Evolutionary conservation across 208 protist genomes (phyloP).

Genomic region (Trypanosoma brucei): DNA sequence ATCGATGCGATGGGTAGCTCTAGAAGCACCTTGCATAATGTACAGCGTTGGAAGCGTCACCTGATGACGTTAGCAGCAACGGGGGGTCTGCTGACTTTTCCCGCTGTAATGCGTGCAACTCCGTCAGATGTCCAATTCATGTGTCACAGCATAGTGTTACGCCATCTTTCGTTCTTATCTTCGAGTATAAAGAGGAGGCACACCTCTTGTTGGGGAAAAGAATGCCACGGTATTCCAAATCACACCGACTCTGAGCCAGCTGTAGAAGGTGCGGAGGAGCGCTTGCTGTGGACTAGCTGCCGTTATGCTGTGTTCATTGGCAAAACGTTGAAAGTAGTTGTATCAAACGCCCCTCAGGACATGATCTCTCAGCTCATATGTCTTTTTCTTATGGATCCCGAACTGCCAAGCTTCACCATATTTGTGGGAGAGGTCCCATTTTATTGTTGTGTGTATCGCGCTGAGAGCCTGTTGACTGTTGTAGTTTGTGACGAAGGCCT

Average conservation of each 20-base stretch:
- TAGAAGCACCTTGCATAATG: conserved; percentile 6
- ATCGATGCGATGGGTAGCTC: background rate
- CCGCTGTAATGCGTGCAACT: conserved; percentile 1
- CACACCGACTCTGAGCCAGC: background rate
- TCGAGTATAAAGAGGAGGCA: background rate
- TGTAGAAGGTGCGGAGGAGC: conserved; percentile 6
- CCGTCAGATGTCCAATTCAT: background rate
- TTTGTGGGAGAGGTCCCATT: conserved; percentile 3
- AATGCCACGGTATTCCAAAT: conserved; percentile 7
- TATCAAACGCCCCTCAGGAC: conserved; percentile 1
- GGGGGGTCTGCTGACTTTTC: conserved; percentile 20
- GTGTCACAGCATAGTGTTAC: conserved; percentile 20
- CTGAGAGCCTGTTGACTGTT: conserved; percentile 9
- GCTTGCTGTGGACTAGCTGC: conserved; percentile 16
- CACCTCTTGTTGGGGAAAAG: conserved; percentile 15
- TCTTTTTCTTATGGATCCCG: conserved; percentile 20
- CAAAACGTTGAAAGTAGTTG: conserved; percentile 21
- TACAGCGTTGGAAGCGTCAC: conserved; percentile 10
- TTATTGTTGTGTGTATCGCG: conserved; percentile 11
- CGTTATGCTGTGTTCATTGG: conserved; percentile 16
- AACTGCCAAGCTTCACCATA: conserved; percentile 6
- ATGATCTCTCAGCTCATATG: conserved; percentile 6
- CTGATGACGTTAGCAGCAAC: conserved; percentile 3
- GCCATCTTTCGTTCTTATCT: conserved; percentile 11
- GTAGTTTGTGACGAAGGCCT: conserved; percentile 2